Evolutionary conservation across 352 stramenopile genomes (phyloP).

Genomic region (Phytophthora boehmeriae): DNA sequence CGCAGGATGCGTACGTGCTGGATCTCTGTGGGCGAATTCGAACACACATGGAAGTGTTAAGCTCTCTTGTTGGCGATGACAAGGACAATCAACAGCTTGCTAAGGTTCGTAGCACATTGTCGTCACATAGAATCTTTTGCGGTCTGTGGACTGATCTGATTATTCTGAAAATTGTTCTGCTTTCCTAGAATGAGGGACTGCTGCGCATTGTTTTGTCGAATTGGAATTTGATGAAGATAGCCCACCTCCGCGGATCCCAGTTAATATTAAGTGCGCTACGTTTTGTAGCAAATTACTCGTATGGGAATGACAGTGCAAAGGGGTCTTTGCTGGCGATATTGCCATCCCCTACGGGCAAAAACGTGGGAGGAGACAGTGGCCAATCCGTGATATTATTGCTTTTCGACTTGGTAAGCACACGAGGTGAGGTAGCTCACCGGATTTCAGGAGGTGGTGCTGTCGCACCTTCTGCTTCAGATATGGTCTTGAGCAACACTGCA

Average conservation of each 20-base stretch:
- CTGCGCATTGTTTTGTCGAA: constrained; percentile 47
- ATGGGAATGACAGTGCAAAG: constrained; percentile 49
- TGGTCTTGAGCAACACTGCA: constrained; percentile 35
- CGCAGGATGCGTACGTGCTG: constrained; percentile 38
- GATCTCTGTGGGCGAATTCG: constrained; percentile 46
- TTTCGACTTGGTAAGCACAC: constrained; percentile 25
- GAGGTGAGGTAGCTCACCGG: constrained; percentile 20
- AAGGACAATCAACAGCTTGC: constrained; percentile 40
- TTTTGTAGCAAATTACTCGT: constrained; percentile 55
- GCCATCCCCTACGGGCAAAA: constrained; percentile 9
- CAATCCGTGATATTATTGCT: constrained; percentile 28
- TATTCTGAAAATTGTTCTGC: constrained; percentile 3
- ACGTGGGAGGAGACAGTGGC: constrained; percentile 8
- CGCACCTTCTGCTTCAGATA: constrained; percentile 17
- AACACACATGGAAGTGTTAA: constrained; percentile 59
- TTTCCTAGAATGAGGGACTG: constrained; percentile 42
- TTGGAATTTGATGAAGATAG: constrained; percentile 61
- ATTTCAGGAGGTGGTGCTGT: background rate
- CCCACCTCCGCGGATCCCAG: constrained; percentile 43
- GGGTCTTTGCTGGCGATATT: constrained; percentile 32
- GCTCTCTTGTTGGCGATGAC: constrained; percentile 45
- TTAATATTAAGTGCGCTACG: constrained; percentile 50
- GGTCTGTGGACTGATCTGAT: background rate
- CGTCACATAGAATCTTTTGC: no score
- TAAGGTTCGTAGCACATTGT: constrained; percentile 30